A percentile compares a stretch with the other conserved stretches of the same genome.
Conservation (phyloP, 164 flowering plant species). For the grape (Vitis vinifera) region DNA sequence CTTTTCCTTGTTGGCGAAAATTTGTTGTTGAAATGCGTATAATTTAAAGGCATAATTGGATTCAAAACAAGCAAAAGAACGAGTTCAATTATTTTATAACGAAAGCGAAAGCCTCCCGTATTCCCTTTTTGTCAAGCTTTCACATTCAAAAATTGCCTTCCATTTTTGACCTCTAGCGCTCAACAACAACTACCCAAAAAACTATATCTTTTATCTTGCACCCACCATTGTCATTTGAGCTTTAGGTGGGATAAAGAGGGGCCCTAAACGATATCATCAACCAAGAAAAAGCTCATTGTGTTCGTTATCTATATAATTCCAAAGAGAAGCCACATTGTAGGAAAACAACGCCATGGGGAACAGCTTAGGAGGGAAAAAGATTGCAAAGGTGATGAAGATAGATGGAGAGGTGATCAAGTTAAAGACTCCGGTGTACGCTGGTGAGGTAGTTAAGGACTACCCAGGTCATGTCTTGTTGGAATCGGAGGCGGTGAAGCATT, state of each 20-base stretch:
- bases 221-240: constrained; percentile 1
- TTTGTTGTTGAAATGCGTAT: no score
- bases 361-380: constrained; percentile 35
- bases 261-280: neutral
- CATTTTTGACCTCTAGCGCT: constrained; percentile 22
- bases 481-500: constrained; percentile 53
- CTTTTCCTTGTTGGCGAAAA: no score
- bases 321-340: neutral
- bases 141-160: constrained; percentile 15
- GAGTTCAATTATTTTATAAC: neutral
- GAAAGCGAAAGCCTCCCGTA: constrained; percentile 12
- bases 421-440: constrained; percentile 46
- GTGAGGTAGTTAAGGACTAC: constrained; percentile 44
- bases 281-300: neutral
- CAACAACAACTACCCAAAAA: neutral
- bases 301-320: neutral
- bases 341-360: constrained; percentile 43
- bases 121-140: neutral
- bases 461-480: constrained; percentile 54
- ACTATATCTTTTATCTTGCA: constrained; percentile 1
- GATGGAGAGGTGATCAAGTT: constrained; percentile 52
- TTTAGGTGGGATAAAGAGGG: neutral
- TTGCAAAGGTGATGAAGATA: constrained; percentile 53
- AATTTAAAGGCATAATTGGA: no score
- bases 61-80: neutral